phyloP scores from a whole-genome alignment of 108 stramenopile genomes.

The Pseudonitzschia delicatissima region DNA sequence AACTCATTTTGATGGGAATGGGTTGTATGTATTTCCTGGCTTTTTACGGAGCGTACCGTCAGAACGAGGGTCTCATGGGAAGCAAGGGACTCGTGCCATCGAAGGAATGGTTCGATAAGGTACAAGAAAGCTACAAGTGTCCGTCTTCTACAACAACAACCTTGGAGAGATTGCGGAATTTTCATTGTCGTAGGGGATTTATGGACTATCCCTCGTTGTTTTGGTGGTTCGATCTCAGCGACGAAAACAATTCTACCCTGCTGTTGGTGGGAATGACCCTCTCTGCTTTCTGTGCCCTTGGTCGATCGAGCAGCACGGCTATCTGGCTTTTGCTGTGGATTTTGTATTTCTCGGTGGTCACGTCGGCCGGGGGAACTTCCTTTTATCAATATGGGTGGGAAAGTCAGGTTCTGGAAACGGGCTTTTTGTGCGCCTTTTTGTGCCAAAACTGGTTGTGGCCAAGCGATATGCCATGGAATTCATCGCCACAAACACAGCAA shows the following conservation, averaged over 20 bases:
- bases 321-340: constrained; percentile 55
- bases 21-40: constrained; percentile 56
- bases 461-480: background rate
- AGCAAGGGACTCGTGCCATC: constrained; percentile 46
- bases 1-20: constrained; percentile 35
- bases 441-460: constrained; percentile 21
- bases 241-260: constrained; percentile 26
- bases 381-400: constrained; percentile 88
- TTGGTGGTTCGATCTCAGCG: constrained; percentile 35
- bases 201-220: constrained; percentile 30
- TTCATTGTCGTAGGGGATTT: constrained; percentile 26
- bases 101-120: constrained; percentile 9
- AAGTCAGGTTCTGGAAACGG: constrained; percentile 75
- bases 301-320: constrained; percentile 41
- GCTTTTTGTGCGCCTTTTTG: constrained; percentile 76
- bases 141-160: background rate
- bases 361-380: constrained; percentile 50
- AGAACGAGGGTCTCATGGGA: constrained; percentile 61
- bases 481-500: background rate
- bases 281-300: constrained; percentile 34
- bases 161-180: background rate
- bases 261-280: constrained; percentile 31
- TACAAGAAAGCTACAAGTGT: constrained; percentile 1
- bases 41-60: constrained; percentile 52
- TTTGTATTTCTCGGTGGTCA: constrained; percentile 68